Evolutionary conservation across 2,329 filamentous ascomycete genomes (phyloP).

Genomic region (Colletotrichum siamense): DNA sequence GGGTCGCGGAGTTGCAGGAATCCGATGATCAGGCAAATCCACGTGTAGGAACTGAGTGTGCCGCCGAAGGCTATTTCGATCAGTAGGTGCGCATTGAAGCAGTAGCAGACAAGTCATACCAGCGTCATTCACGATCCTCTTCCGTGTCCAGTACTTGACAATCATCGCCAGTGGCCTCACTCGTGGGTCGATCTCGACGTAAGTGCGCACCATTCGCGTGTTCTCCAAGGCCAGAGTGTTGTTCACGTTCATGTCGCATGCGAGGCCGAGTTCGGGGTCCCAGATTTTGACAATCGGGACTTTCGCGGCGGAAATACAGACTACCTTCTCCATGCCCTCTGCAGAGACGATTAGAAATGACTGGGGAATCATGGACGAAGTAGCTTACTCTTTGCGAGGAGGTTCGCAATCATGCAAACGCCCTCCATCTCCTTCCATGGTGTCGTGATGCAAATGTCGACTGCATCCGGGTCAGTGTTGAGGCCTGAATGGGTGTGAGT

Average conservation of each 20-base stretch:
- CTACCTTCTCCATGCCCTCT: constrained; percentile 97
- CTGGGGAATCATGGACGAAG: no score
- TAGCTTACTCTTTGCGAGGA: constrained; percentile 80
- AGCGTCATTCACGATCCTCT: constrained; percentile 92
- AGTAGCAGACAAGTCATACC: constrained; percentile 62
- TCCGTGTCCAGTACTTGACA: constrained; percentile 96
- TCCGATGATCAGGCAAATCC: constrained; percentile 98
- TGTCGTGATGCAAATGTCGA: constrained; percentile 97
- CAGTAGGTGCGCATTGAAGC: constrained; percentile 17
- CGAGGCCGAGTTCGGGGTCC: constrained; percentile 89
- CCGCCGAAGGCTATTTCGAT: constrained; percentile 76
- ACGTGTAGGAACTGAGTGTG: constrained; percentile 96
- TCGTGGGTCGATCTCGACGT: constrained; percentile 90
- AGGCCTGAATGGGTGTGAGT: neutral
- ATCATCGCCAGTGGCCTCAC: constrained; percentile 95
- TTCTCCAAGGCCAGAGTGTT: constrained; percentile 95
- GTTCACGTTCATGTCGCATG: constrained; percentile 99
- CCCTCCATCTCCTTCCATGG: constrained; percentile 85
- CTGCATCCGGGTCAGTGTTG: constrained; percentile 53
- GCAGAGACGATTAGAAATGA: constrained; percentile 30
- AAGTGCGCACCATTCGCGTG: constrained; percentile 96
- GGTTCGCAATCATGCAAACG: constrained; percentile 88
- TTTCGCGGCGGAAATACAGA: constrained; percentile 93
- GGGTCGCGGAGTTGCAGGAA: constrained; percentile 89
- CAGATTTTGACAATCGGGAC: constrained; percentile 99